Evolutionary conservation across 2,329 filamentous ascomycete species (phyloP).

Genomic region (Stemphylium lycopersici): DNA sequence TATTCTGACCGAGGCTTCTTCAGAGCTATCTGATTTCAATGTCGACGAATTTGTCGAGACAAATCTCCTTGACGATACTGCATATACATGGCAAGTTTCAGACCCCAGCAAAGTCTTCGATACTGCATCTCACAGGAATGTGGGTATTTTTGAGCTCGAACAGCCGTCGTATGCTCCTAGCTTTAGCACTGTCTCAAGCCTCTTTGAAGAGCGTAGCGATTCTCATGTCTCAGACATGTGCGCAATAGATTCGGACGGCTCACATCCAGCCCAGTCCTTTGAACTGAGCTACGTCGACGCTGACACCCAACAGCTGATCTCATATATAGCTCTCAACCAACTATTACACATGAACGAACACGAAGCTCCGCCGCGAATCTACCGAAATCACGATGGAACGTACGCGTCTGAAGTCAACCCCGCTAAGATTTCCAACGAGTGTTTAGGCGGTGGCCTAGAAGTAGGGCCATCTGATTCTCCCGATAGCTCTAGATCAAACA

Average conservation of each 20-base stretch:
- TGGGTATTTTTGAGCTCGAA: no score
- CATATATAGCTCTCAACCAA: conserved; percentile 13
- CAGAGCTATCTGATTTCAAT: no score
- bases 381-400: no score
- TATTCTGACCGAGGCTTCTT: background rate
- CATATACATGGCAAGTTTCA: no score
- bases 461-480: no score
- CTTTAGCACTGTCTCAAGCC: background rate
- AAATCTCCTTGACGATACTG: no score
- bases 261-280: background rate
- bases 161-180: background rate
- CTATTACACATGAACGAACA: background rate
- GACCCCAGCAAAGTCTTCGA: no score
- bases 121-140: no score
- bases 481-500: background rate
- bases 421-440: no score
- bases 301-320: conserved; percentile 3
- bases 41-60: no score
- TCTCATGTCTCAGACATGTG: conserved; percentile 4
- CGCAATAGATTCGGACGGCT: background rate
- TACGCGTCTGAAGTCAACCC: no score
- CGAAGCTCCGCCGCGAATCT: background rate
- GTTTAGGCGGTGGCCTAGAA: no score
- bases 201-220: background rate
- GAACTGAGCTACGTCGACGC: conserved; percentile 9